Conservation (phyloP, 2,329 filamentous ascomycete genomes). For the Colletotrichum graminicola region DNA sequence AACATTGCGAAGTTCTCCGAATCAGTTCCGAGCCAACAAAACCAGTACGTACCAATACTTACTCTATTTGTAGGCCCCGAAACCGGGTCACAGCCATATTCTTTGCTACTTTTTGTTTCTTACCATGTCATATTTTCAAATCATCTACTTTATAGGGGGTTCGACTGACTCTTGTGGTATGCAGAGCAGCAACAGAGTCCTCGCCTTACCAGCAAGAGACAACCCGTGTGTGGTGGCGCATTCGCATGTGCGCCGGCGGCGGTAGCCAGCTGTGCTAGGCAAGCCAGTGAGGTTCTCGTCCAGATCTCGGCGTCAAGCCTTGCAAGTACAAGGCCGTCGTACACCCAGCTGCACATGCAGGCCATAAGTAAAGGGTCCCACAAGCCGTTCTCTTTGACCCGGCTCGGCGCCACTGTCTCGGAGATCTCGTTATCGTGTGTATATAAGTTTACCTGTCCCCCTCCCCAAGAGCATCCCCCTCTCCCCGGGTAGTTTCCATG, state of each 20-base stretch:
- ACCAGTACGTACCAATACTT: slow-evolving; percentile 27
- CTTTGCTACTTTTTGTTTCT: neutral
- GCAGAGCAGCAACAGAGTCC: neutral
- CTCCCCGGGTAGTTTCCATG: slow-evolving; percentile 12
- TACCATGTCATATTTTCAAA: neutral
- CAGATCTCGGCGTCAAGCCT: slow-evolving; percentile 24
- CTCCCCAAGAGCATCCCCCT: slow-evolving; percentile 1
- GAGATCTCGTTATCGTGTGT: slow-evolving; percentile 13
- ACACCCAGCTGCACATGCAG: slow-evolving; percentile 35
- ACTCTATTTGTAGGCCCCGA: neutral
- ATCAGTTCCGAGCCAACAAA: slow-evolving; percentile 28
- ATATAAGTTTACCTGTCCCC: slow-evolving; percentile 33
- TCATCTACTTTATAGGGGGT: neutral
- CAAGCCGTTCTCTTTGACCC: slow-evolving; percentile 22
- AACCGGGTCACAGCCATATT: slow-evolving; percentile 5
- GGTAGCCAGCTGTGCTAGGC: slow-evolving; percentile 29
- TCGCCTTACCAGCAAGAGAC: neutral
- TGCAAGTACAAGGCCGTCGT: slow-evolving; percentile 25
- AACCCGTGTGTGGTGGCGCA: slow-evolving; percentile 10
- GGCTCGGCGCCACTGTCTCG: slow-evolving; percentile 30
- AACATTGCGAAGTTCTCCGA: slow-evolving; percentile 40
- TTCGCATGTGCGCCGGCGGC: slow-evolving; percentile 27
- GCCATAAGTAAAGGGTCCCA: slow-evolving; percentile 30
- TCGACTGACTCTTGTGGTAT: neutral
- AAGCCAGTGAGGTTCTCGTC: slow-evolving; percentile 26